These are phyloP conservation scores for Nissolia schottii DNA, from an alignment of 306 rosid species.

Conservation along the genomic window DNA sequence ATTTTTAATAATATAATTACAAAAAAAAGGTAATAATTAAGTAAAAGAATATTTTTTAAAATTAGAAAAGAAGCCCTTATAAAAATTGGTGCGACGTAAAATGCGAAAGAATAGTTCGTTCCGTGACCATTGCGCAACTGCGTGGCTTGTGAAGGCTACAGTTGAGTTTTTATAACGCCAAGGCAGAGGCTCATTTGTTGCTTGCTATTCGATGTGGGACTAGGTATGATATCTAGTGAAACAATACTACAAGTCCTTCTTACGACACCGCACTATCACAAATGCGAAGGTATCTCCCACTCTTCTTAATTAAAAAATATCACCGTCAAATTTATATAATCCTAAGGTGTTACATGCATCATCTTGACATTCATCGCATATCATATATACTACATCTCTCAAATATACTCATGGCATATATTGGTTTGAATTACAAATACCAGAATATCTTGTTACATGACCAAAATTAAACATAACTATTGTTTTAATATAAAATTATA, in stretches of 20 bases:
- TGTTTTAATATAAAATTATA: not conserved
- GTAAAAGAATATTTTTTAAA: too few relatives aligned
- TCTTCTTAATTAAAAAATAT: too few relatives aligned
- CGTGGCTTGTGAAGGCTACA: fast-evolving
- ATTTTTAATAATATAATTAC: too few relatives aligned
- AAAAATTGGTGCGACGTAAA: too few relatives aligned
- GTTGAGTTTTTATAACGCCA: not conserved
- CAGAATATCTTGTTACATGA: not conserved
- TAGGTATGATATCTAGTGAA: not conserved
- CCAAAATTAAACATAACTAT: not conserved
- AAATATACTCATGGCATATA: not conserved
- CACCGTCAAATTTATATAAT: not conserved
- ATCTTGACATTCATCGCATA: too few relatives aligned
- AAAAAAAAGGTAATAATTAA: too few relatives aligned
- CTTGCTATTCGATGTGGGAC: not conserved
- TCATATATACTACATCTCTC: too few relatives aligned
- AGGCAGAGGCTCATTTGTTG: not conserved
- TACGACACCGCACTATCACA: not conserved
- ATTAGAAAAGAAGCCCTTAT: too few relatives aligned
- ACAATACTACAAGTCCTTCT: not conserved
- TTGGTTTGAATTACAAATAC: not conserved
- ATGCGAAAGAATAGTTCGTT: slow-evolving; percentile 17
- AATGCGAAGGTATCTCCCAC: not conserved
- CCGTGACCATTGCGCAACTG: not conserved
- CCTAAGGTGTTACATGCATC: not conserved